Evolutionary conservation across 2,329 filamentous ascomycete genomes (phyloP).

Genomic region (Juglanconis juglandina): DNA sequence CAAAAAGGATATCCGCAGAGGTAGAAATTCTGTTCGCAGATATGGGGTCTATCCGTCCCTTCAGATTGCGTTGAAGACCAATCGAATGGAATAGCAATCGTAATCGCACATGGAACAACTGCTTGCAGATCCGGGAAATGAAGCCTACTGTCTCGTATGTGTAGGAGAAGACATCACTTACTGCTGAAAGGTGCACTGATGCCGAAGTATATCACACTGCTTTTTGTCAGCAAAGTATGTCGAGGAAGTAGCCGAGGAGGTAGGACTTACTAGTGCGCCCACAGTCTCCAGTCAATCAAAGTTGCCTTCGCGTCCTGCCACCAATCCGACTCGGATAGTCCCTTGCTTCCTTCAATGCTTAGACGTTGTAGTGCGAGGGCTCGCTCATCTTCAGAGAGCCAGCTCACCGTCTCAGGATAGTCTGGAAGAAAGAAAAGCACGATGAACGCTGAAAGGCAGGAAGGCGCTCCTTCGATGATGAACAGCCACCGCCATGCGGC

Average conservation of each 20-base stretch:
- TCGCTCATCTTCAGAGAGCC: slow-evolving; percentile 58
- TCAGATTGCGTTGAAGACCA: too few species aligned
- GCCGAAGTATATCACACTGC: slow-evolving; percentile 30
- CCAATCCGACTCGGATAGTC: slow-evolving; percentile 58
- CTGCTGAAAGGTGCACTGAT: slow-evolving; percentile 34
- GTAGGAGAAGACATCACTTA: too few species aligned
- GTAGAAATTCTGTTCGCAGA: too few species aligned
- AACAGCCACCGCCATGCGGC: slow-evolving; percentile 66
- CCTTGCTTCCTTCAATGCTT: slow-evolving; percentile 44
- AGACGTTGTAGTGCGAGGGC: slow-evolving; percentile 45
- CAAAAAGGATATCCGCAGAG: too few species aligned
- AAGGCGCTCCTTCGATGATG: slow-evolving; percentile 40
- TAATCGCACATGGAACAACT: too few species aligned
- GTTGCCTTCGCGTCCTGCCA: slow-evolving; percentile 67
- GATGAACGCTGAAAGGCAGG: slow-evolving; percentile 51
- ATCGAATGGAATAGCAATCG: too few species aligned
- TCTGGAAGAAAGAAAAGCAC: slow-evolving; percentile 62
- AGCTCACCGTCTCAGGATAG: slow-evolving; percentile 60
- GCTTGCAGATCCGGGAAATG: too few species aligned
- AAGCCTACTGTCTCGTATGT: too few species aligned
- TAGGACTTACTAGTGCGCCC: slow-evolving; percentile 50
- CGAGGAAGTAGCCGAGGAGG: too few species aligned
- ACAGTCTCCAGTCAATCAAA: slow-evolving; percentile 62
- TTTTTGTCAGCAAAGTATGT: too few species aligned
- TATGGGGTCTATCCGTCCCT: too few species aligned